Conservation (phyloP, 257 asterid genomes). For the Agastache rugosa region DNA sequence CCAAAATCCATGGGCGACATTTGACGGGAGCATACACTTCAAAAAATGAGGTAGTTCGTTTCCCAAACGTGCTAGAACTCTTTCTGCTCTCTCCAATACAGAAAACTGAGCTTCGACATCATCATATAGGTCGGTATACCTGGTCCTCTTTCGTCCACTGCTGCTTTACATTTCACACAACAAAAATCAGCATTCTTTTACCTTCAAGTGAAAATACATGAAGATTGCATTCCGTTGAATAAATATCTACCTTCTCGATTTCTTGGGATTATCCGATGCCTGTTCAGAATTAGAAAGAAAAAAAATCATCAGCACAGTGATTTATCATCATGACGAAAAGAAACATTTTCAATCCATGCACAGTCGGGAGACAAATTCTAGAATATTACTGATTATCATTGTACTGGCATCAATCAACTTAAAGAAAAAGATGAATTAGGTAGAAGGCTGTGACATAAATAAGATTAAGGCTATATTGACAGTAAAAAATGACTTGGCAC, state of each 20-base stretch:
- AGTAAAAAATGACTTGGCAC: neutral
- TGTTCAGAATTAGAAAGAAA: conserved; percentile 42
- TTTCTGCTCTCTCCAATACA: conserved; percentile 73
- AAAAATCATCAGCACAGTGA: conserved; percentile 25
- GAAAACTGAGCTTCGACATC: conserved; percentile 60
- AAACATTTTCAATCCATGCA: neutral
- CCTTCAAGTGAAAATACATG: conserved; percentile 9
- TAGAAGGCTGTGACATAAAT: neutral
- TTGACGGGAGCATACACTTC: conserved; percentile 95
- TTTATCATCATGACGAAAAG: conserved; percentile 13
- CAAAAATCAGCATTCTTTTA: conserved; percentile 23
- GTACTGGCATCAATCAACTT: neutral
- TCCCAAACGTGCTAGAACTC: conserved; percentile 47
- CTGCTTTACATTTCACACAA: conserved; percentile 37
- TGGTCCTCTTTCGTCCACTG: conserved; percentile 52
- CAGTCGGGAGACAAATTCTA: neutral
- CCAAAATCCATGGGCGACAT: conserved; percentile 93
- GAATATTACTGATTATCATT: neutral
- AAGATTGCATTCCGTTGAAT: conserved; percentile 21
- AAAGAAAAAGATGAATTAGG: neutral
- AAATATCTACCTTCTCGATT: conserved; percentile 41
- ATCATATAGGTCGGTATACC: conserved; percentile 57
- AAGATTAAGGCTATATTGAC: neutral
- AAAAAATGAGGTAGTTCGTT: conserved; percentile 62
- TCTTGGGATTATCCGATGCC: conserved; percentile 53